Conservation (phyloP, 2,329 filamentous ascomycete genomes). For the Clonostachys sp. region DNA sequence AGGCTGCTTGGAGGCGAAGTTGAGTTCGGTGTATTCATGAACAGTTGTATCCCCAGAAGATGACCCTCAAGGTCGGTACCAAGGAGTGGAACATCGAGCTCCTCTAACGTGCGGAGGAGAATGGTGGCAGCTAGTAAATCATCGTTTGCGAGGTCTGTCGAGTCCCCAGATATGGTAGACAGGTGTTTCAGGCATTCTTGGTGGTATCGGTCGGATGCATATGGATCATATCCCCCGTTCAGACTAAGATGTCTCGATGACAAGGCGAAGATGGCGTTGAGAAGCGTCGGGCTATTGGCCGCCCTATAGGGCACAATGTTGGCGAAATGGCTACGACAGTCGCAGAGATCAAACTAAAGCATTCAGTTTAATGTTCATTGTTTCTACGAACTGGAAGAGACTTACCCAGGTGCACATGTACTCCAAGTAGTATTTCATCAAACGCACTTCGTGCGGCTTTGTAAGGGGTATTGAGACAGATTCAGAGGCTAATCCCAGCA, state of each 20-base stretch:
- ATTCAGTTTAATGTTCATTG: too few relatives aligned
- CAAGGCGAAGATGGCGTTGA: constrained; percentile 53
- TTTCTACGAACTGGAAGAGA: too few relatives aligned
- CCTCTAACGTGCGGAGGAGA: constrained; percentile 19
- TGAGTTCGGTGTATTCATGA: constrained; percentile 17
- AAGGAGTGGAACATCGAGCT: constrained; percentile 7
- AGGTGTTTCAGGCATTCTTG: constrained; percentile 44
- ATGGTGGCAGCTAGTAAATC: constrained; percentile 19
- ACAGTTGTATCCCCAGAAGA: constrained; percentile 17
- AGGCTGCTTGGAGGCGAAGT: constrained; percentile 4
- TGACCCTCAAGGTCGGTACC: constrained; percentile 10
- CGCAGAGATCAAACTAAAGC: constrained; percentile 31
- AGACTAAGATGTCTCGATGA: constrained; percentile 47
- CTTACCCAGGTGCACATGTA: too few relatives aligned
- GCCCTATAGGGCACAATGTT: constrained; percentile 48
- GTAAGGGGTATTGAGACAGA: too few relatives aligned
- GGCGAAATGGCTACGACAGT: constrained; percentile 41
- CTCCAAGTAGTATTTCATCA: too few relatives aligned
- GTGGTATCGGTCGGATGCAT: constrained; percentile 48
- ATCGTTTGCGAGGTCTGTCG: constrained; percentile 16
- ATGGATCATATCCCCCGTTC: constrained; percentile 36
- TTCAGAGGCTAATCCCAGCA: too few relatives aligned
- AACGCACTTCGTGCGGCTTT: too few relatives aligned
- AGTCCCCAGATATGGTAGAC: constrained; percentile 15
- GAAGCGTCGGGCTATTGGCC: constrained; percentile 41